Evolutionary conservation across 1,284 basidiomycete genomes (phyloP).

Genomic region (Fomes fomentarius): DNA sequence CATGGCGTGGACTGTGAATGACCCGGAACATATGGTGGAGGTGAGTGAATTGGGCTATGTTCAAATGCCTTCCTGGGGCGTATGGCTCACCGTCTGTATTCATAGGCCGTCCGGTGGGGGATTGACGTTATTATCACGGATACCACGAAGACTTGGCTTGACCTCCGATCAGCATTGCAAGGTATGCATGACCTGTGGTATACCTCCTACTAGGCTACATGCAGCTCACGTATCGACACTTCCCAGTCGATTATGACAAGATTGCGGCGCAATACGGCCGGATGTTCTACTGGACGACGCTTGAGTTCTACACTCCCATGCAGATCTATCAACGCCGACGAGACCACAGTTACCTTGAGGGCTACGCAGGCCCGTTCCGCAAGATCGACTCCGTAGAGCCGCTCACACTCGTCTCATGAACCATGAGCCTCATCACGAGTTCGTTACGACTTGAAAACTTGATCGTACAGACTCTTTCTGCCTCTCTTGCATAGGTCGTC

Average conservation of each 20-base stretch:
- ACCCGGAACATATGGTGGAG: slow-evolving; percentile 93
- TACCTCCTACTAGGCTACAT: no score
- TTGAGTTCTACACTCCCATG: slow-evolving; percentile 61
- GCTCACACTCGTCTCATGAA: slow-evolving; percentile 9
- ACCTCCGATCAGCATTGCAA: slow-evolving; percentile 68
- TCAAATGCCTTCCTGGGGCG: no score
- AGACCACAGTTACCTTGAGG: slow-evolving; percentile 28
- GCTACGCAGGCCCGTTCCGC: slow-evolving; percentile 34
- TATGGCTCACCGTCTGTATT: no score
- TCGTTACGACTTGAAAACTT: not conserved
- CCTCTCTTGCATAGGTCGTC: not conserved
- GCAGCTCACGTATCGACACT: not conserved
- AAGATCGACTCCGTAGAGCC: slow-evolving; percentile 18
- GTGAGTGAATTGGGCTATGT: slow-evolving; percentile 43
- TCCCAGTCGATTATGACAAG: slow-evolving; percentile 69
- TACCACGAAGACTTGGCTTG: slow-evolving; percentile 76
- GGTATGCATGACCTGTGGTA: slow-evolving; percentile 50
- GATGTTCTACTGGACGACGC: slow-evolving; percentile 76
- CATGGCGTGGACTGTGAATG: slow-evolving; percentile 98
- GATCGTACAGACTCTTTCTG: not conserved
- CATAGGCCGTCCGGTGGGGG: slow-evolving; percentile 88
- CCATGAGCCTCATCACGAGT: not conserved
- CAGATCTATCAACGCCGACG: slow-evolving; percentile 28
- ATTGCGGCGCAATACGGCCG: slow-evolving; percentile 64
- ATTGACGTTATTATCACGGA: slow-evolving; percentile 94